Evolutionary conservation across 139 green algal genomes (phyloP), one percentile per base, ranked within the genome.

Genomic region (Limnomonas spitsbergensis): DNA sequence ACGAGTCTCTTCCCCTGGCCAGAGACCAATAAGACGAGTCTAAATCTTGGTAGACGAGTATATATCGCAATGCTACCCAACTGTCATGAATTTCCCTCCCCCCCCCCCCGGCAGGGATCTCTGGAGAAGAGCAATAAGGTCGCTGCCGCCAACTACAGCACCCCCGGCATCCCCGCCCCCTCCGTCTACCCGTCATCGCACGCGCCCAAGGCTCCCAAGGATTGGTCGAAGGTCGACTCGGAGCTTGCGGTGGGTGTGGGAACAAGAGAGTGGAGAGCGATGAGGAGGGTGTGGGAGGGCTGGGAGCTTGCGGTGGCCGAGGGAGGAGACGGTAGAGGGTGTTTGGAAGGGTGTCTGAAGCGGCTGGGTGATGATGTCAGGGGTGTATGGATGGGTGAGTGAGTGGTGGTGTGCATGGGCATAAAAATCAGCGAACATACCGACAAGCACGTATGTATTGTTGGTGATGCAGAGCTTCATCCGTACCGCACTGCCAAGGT

Each of bases 181-280:
- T 53, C 36, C 38, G 69, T 81, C 40, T 93, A 93, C 76, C 89
- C 89, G 34, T 85, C 83, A 66, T 90, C 86, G 40, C 76, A 70
- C n/a, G 29, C 47, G 3, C 29, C 67, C 40, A 89, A 87, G 70
- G 66, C 68, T 4, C 77, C 74, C 7, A 91, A 90, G 78, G 88
- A 95, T 80, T 96, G 93, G 93, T 84, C 83, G 80, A 89, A 89
- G 73, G 47, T 97, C 52, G 92, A 93, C 35, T n/a, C 42, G 9
- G 86, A 92, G 67, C 37, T 94, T 1, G 83, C 85, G 76, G 82
- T 87, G 70, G 14, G 69, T 34, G 2, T 1, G 2, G 66, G 26
- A 34, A 34, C 24, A 34, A 14, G 6, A 34, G 29, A 72, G 66
- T 7, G 9, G 47, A 20, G 47, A 61, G 14, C 20, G n/a, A n/a